Evolutionary conservation across 495 filamentous ascomycete genomes (phyloP).

Genomic region (Mytilinidion resinicola): DNA sequence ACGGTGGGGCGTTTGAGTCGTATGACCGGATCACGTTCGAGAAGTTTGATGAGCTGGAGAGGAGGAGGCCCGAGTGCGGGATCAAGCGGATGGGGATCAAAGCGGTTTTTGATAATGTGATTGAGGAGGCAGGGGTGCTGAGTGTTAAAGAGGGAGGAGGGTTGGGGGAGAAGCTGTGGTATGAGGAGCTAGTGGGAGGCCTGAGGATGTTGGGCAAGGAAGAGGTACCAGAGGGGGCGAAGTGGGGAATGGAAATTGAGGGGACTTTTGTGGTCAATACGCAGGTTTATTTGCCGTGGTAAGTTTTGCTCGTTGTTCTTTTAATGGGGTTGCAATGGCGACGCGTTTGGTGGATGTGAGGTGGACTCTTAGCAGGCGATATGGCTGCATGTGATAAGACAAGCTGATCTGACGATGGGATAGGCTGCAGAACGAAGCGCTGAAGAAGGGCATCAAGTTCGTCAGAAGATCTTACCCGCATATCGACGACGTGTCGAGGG

Average conservation of each 20-base stretch:
- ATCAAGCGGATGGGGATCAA: conserved; percentile 23
- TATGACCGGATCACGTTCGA: conserved; percentile 38
- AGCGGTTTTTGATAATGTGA: conserved; percentile 26
- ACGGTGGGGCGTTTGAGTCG: conserved; percentile 30
- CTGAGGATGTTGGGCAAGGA: conserved; percentile 17
- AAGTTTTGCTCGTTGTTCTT: not conserved
- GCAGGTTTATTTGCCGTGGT: conserved; percentile 31
- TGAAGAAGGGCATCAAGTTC: conserved; percentile 9
- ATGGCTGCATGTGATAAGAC: too few species aligned
- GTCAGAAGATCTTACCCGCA: conserved; percentile 8
- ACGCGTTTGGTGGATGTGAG: too few species aligned
- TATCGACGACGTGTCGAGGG: conserved; percentile 1
- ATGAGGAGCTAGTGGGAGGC: conserved; percentile 27
- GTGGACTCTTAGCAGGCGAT: too few species aligned
- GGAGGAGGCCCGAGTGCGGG: conserved; percentile 6
- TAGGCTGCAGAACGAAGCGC: conserved; percentile 22
- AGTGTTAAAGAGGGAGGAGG: conserved; percentile 18
- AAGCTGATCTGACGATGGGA: too few species aligned
- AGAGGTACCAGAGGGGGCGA: conserved; percentile 19
- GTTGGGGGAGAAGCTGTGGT: conserved; percentile 25
- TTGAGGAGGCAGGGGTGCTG: conserved; percentile 29
- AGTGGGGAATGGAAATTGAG: conserved; percentile 28
- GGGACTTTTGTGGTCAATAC: conserved; percentile 30
- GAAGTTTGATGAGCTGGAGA: conserved; percentile 28
- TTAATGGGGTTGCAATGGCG: not conserved